Base-by-base conservation (phyloP, 768 basidiomycete species). In the Botryobasidium botryosum region DNA sequence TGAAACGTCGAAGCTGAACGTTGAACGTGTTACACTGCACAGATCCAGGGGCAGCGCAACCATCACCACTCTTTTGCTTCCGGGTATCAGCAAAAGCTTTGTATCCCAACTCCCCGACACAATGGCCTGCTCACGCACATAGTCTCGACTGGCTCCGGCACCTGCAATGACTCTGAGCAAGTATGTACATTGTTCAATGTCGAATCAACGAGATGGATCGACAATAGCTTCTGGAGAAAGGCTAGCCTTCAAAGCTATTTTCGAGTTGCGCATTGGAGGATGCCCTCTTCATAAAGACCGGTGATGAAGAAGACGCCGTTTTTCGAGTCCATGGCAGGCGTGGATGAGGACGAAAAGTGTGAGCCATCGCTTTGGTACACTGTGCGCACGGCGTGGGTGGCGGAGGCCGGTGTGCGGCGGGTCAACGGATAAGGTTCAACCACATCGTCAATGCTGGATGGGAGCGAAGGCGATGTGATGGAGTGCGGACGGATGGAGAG, bases 291-390 rank as follows among this genome's bases (percentile, higher is more conserved):
- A 45, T 53, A 53, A 36, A 53, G 36, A 17, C 52, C 52, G 18
- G 48, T 6, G 13, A 53, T 33, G 45, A 52, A 51, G n/a, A 50
- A 38, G 18, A 15, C 29, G 7, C 46, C 36, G 18, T 13, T n/a
- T 17, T 49, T 31, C 13, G 38, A 35, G 18, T 47, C 50, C 32
- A 40, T 25, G 2, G 49, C 6, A 13, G 32, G 44, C 1, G 46
- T 45, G 8, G 50, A 36, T 7, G 40, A 43, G 27, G 47, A n/a
- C n/a, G 38, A 40, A 18, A 7, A 51, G 21, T 40, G 33, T 7
- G 7, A 35, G n/a, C 80, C 79, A 49, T 75, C 64, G 52, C 80
- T 82, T 61, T 79, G 79, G 61, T 79, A 82, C n/a, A 83, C 50
- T 0, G 80, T 79, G 53, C 68, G 64, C 25, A 80, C 44, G 27